phyloP scores from a whole-genome alignment of 441 rosid genomes.

The Gossypium aridum region DNA sequence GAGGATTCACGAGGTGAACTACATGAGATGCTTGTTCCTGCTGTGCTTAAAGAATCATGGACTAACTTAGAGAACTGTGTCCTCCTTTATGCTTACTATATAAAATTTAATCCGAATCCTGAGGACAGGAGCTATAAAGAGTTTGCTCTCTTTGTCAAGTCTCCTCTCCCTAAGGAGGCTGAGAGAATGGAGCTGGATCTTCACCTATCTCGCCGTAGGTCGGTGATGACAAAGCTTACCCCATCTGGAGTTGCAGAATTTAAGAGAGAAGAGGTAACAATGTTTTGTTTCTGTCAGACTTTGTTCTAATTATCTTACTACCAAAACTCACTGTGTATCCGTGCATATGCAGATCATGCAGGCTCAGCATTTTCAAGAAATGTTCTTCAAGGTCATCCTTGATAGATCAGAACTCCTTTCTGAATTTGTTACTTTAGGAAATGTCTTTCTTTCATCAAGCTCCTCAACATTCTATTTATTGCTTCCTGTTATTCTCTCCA shows the following conservation, averaged over 20 bases:
- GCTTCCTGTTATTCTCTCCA: conserved; percentile 56
- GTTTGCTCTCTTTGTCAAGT: conserved; percentile 78
- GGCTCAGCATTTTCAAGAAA: conserved; percentile 76
- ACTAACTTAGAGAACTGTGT: conserved; percentile 33
- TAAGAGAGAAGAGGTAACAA: conserved; percentile 53
- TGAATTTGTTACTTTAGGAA: conserved; percentile 57
- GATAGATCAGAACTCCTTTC: conserved; percentile 50
- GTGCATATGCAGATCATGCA: conserved; percentile 48
- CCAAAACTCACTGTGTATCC: conserved; percentile 10
- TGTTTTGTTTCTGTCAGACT: conserved; percentile 4
- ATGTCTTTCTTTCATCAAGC: conserved; percentile 29
- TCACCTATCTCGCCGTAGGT: conserved; percentile 84
- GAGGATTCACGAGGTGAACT: conserved; percentile 54
- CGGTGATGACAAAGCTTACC: conserved; percentile 59
- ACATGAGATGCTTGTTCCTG: conserved; percentile 81
- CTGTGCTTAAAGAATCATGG: conserved; percentile 55
- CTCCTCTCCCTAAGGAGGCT: conserved; percentile 77
- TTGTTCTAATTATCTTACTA: conserved; percentile 11
- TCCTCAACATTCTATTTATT: conserved; percentile 65
- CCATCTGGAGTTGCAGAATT: conserved; percentile 42
- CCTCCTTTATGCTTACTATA: conserved; percentile 48
- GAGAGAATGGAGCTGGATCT: conserved; percentile 71
- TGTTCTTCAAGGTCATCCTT: conserved; percentile 74
- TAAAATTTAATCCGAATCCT: conserved; percentile 68
- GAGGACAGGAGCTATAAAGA: conserved; percentile 71